Evolutionary conservation across 1,139 yeast genomes (phyloP).

Genomic region (Suhomyces guaymorum): DNA sequence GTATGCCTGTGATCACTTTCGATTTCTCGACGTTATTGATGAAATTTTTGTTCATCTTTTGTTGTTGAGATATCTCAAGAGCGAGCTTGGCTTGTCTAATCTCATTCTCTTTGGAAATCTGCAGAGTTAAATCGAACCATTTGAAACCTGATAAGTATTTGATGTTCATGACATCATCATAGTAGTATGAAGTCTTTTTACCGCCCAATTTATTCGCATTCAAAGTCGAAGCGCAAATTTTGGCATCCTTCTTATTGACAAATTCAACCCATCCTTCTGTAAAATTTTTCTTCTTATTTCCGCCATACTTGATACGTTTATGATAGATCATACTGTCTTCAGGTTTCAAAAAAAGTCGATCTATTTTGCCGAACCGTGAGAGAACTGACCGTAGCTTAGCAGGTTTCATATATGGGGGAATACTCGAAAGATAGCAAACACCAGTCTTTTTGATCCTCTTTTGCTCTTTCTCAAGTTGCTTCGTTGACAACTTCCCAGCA

Average conservation of each 20-base stretch:
- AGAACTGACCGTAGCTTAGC: conserved; percentile 81
- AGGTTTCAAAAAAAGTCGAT: conserved; percentile 82
- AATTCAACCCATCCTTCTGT: conserved; percentile 99
- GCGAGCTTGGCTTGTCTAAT: conserved; percentile 83
- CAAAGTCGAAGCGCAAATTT: conserved; percentile 79
- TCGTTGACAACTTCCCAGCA: conserved; percentile 52
- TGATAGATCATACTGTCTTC: conserved; percentile 70
- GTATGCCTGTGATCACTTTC: conserved; percentile 73
- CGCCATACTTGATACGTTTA: conserved; percentile 79
- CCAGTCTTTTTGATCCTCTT: conserved; percentile 74
- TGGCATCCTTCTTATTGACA: conserved; percentile 79
- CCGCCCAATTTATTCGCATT: conserved; percentile 93
- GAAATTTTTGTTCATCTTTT: conserved; percentile 79
- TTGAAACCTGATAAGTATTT: conserved; percentile 89
- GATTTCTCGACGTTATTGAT: conserved; percentile 83
- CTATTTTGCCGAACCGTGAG: conserved; percentile 79
- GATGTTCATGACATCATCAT: conserved; percentile 90
- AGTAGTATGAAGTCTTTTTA: conserved; percentile 85
- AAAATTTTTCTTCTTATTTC: conserved; percentile 86
- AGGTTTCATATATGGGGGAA: conserved; percentile 98
- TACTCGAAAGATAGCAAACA: conserved; percentile 82
- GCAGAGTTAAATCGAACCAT: conserved; percentile 94
- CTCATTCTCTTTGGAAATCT: conserved; percentile 88
- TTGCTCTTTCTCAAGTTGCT: conserved; percentile 57
- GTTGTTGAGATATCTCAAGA: conserved; percentile 86